phyloP scores from a whole-genome alignment of 2,329 filamentous ascomycete genomes.

The Hirsutella minnesotensis region DNA sequence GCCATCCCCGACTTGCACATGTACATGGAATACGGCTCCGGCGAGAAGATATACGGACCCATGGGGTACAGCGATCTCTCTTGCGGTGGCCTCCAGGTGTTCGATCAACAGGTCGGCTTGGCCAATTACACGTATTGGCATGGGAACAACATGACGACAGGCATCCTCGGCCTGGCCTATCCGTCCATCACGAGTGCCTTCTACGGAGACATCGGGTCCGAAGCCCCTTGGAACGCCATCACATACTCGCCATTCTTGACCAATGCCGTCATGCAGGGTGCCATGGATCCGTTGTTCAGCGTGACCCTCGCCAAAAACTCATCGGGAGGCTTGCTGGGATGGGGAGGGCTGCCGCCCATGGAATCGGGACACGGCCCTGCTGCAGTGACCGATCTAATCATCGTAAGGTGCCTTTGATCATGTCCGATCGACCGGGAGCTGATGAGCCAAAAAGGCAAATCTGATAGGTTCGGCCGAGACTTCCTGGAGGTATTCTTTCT shows the following conservation, averaged over 20 bases:
- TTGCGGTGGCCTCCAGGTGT: slow-evolving; percentile 31
- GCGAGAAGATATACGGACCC: slow-evolving; percentile 33
- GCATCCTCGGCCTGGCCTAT: slow-evolving; percentile 38
- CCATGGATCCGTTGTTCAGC: slow-evolving; percentile 32
- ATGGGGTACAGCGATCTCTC: slow-evolving; percentile 34
- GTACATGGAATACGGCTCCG: slow-evolving; percentile 33
- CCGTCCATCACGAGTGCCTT: slow-evolving; percentile 37
- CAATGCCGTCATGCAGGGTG: slow-evolving; percentile 33
- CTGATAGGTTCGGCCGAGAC: slow-evolving; percentile 25
- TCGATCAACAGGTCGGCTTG: slow-evolving; percentile 33
- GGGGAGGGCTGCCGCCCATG: slow-evolving; percentile 33
- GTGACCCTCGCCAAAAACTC: slow-evolving; percentile 35
- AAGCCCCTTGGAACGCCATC: slow-evolving; percentile 23
- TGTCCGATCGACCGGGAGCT: not conserved
- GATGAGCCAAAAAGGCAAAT: slow-evolving; percentile 25
- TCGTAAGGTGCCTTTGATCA: slow-evolving; percentile 22
- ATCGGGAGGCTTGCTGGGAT: slow-evolving; percentile 31
- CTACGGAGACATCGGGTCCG: slow-evolving; percentile 24
- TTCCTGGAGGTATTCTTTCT: slow-evolving; percentile 36
- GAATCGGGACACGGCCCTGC: slow-evolving; percentile 15
- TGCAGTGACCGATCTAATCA: slow-evolving; percentile 29
- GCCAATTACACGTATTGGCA: slow-evolving; percentile 38
- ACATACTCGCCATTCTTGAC: slow-evolving; percentile 37
- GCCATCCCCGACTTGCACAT: slow-evolving; percentile 31
- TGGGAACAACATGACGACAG: slow-evolving; percentile 39